Evolutionary conservation across 31 red algal genomes (phyloP), one percentile per base, ranked within the genome.

Genomic region (Bonnemaisonia californica): DNA sequence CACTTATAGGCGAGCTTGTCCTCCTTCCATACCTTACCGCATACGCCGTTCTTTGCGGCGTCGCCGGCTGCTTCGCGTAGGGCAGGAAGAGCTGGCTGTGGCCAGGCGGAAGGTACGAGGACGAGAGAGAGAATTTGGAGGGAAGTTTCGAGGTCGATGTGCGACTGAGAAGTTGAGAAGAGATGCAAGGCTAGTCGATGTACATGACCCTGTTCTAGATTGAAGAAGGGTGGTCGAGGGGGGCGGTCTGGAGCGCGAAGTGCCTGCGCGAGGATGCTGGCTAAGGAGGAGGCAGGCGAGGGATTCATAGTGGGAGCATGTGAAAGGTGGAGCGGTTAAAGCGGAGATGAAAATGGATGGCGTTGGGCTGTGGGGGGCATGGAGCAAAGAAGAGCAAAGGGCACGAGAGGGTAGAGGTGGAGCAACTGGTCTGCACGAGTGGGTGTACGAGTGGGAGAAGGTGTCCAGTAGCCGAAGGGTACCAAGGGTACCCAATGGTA

Each of bases 1-100:
- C 95, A 98, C 74, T 94, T 94, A 79, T 98, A 98, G 0, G 95
- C 95, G 9, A 93, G 86, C 54, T 91, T 85, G 57, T 92, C 86
- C 26, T 82, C 31, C 38, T 69, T 70, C 95, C 95, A 98, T 4
- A 92, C 88, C 27, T 59, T 77, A 26, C 95, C 95, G 64, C 95
- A 98, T 51, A 92, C 95, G 35, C 90, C 91, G 57, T 51, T 82
- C 62, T 69, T 81, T 36, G 79, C 57, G 29, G 81, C 85, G 47
- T 57, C 72, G 4, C 55, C 81, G 12, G 81, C 89, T n/a, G 63
- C 81, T 41, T 66, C 54, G 59, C 71, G 80, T 31, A 91, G 71
- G 23, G 86, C 29, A 12, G 86, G 77, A 38, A 89, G 31, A 32
- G 69, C 75, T 5, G 76, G 68, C 30, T 34, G 21, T 4, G 76